Percentiles rank a stretch among this genome's conserved stretches.
Conservation (phyloP, 2,329 filamentous ascomycete species). For the Escovopsis sp. region DNA sequence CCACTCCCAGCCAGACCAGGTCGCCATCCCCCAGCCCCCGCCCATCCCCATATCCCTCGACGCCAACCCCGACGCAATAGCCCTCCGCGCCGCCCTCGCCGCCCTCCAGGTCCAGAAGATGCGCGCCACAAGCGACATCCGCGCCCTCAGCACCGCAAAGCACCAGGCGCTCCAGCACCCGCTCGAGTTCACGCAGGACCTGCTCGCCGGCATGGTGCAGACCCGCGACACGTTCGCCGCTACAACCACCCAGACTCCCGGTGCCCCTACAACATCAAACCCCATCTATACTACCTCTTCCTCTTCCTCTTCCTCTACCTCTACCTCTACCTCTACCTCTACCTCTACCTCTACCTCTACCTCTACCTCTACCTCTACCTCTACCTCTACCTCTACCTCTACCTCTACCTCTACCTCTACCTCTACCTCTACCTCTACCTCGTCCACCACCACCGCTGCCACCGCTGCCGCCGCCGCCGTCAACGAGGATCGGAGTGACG, state of each 20-base stretch:
- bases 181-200: slow-evolving; percentile 53
- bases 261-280: background rate
- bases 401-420: no score
- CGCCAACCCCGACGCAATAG: slow-evolving; percentile 72
- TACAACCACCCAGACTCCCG: no score
- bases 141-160: slow-evolving; percentile 53
- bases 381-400: no score
- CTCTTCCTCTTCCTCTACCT: no score
- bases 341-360: no score
- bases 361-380: no score
- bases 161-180: slow-evolving; percentile 56
- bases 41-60: slow-evolving; percentile 42
- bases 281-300: background rate
- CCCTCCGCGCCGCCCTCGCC: slow-evolving; percentile 70
- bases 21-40: slow-evolving; percentile 29
- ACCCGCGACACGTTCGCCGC: slow-evolving; percentile 4
- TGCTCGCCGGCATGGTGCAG: slow-evolving; percentile 45
- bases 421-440: no score
- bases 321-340: no score
- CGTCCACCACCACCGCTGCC: background rate
- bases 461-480: no score
- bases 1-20: slow-evolving; percentile 29
- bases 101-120: slow-evolving; percentile 76
- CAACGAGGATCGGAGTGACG: slow-evolving; percentile 11
- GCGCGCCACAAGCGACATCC: slow-evolving; percentile 63